Percentiles rank a stretch among this genome's conserved stretches.
Conservation (phyloP, 345 rosid species). For the Trapa bicornis region DNA sequence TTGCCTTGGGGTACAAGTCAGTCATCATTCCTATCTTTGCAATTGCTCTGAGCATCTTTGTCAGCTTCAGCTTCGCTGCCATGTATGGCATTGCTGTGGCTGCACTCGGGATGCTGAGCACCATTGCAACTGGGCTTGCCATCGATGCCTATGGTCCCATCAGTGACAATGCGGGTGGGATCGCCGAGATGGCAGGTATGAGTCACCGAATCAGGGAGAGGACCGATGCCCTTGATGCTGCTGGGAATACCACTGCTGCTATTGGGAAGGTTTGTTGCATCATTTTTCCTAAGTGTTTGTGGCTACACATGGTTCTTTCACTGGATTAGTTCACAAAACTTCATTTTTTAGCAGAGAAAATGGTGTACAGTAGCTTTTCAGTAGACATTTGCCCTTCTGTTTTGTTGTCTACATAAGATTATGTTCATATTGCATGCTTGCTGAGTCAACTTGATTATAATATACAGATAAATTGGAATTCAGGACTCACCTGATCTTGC, state of each 20-base stretch:
- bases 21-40: conserved; percentile 67
- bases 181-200: conserved; percentile 90
- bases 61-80: conserved; percentile 66
- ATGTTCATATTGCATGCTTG: too few species aligned
- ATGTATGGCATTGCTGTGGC: conserved; percentile 79
- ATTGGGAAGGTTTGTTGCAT: conserved; percentile 49
- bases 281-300: conserved; percentile 6
- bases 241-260: conserved; percentile 81
- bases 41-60: conserved; percentile 55
- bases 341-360: too few species aligned
- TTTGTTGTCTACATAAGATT: too few species aligned
- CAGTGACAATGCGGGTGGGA: conserved; percentile 79
- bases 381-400: too few species aligned
- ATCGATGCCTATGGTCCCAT: conserved; percentile 82
- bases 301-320: background rate
- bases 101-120: conserved; percentile 77
- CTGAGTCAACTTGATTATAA: too few species aligned
- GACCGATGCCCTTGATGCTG: conserved; percentile 83
- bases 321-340: background rate
- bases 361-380: too few species aligned
- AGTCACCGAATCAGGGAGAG: conserved; percentile 71
- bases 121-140: conserved; percentile 75
- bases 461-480: too few species aligned
- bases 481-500: too few species aligned
- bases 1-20: conserved; percentile 70